Base-by-base conservation (phyloP, 257 asterid species). In the Verbena officinalis region DNA sequence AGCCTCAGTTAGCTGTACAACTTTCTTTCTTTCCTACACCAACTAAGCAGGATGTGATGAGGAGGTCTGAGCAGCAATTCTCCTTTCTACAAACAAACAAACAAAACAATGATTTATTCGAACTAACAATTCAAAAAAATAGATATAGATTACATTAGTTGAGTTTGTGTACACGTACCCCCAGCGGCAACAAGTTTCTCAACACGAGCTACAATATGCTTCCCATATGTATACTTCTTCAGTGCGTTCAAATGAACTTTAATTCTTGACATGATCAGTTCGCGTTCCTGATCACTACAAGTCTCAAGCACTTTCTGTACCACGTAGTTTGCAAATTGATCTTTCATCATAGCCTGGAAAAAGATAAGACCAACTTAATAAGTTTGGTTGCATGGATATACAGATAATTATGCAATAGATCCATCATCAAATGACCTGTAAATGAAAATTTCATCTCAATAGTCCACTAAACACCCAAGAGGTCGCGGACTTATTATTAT, bases 111-210 rank as follows among this genome's bases (percentile, higher is more conserved):
- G n/a, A n/a, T n/a, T n/a, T n/a, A n/a, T n/a, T n/a, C n/a, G n/a
- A n/a, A n/a, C n/a, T n/a, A n/a, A n/a, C n/a, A n/a, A n/a, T n/a
- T n/a, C n/a, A 27, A 27, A 27, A 5, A 27, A 27, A 27, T 5
- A 27, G 33, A 5, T 2, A 27, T 2, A 51, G 51, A 44, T 9
- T 19, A 21, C 54, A 33, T 31, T n/a, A 12, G 39, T 23, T 19
- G 15, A 63, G 48, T 65, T 12, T 31, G 43, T 73, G 13, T 72
- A 84, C 88, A 90, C 75, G 13, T 72, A 84, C 88, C 94, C 68
- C 94, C 94, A 71, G 94, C 90, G 49, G 90, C 86, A 54, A 86
- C 84, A 52, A 86, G 90, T 77, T 86, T 86, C 76, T 86, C 94
- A 54, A 86, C 94, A 46, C 94, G 94, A 49, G 90, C 90, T 24